These are phyloP conservation scores for Antonospora locustae DNA, from an alignment of 371 early-diverging fungal genomes.

Conservation along the genomic window DNA sequence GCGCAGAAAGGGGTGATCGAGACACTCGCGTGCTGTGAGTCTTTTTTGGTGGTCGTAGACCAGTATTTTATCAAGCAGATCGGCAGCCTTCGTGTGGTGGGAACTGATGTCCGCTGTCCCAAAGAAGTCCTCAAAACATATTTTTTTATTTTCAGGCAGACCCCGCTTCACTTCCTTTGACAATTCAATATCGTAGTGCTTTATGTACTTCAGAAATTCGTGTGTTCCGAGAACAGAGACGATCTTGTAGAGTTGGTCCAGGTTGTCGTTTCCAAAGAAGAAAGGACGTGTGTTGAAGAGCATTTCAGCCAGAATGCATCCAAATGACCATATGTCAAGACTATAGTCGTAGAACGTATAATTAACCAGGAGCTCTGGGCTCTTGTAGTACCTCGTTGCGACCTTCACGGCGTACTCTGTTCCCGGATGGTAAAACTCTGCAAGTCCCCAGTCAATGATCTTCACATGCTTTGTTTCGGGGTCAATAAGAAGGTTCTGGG, in stretches of 20 bases:
- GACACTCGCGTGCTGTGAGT: slow-evolving; percentile 46
- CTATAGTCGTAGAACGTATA: slow-evolving; percentile 92
- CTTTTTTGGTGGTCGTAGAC: slow-evolving; percentile 50
- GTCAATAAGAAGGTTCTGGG: slow-evolving; percentile 98
- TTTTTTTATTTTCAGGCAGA: slow-evolving; percentile 11
- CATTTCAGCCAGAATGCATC: slow-evolving; percentile 86
- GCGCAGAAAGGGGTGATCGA: slow-evolving; percentile 37
- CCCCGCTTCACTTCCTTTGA: slow-evolving; percentile 6
- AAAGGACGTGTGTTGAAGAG: slow-evolving; percentile 93
- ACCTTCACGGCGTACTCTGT: slow-evolving; percentile 91
- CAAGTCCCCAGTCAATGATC: slow-evolving; percentile 97
- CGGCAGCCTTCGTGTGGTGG: slow-evolving; percentile 8
- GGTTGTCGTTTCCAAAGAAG: slow-evolving; percentile 91
- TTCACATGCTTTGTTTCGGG: slow-evolving; percentile 63
- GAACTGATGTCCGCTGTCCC: neutral
- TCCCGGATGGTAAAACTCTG: slow-evolving; percentile 94
- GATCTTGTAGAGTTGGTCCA: slow-evolving; percentile 90
- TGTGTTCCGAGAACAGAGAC: slow-evolving; percentile 83
- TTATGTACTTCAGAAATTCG: slow-evolving; percentile 69
- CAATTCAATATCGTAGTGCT: slow-evolving; percentile 77
- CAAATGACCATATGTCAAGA: slow-evolving; percentile 97
- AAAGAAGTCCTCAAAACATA: slow-evolving; percentile 7
- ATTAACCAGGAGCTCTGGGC: slow-evolving; percentile 92
- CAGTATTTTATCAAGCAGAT: slow-evolving; percentile 43
- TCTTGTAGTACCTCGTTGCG: slow-evolving; percentile 93